phyloP scores from a whole-genome alignment of 2,329 filamentous ascomycete species.

The Passalora sequoiae region DNA sequence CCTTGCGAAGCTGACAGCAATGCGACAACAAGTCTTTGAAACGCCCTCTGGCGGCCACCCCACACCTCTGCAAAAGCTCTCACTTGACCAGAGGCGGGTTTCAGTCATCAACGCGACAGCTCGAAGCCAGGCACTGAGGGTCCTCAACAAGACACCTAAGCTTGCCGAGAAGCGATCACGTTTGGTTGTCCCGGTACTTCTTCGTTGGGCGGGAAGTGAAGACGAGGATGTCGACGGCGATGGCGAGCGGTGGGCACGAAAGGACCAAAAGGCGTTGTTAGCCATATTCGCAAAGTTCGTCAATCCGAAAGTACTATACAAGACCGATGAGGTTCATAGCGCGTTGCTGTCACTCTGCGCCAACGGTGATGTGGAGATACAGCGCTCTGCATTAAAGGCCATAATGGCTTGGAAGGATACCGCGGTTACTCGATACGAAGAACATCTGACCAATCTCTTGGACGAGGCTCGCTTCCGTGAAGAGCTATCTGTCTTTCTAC shows the following conservation, averaged over 20 bases:
- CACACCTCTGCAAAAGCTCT: constrained; percentile 17
- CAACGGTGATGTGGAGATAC: constrained; percentile 86
- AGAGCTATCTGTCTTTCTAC: constrained; percentile 80
- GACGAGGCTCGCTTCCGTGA: constrained; percentile 91
- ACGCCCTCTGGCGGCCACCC: constrained; percentile 40
- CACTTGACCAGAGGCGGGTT: constrained; percentile 11
- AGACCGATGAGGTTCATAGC: constrained; percentile 67
- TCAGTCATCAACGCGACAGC: constrained; percentile 19
- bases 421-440: constrained; percentile 70
- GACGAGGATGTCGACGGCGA: constrained; percentile 18
- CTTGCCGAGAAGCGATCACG: constrained; percentile 84
- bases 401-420: constrained; percentile 85
- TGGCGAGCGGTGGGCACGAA: constrained; percentile 56
- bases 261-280: constrained; percentile 79
- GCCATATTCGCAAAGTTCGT: constrained; percentile 75
- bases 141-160: constrained; percentile 66
- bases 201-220: constrained; percentile 64
- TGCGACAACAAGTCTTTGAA: constrained; percentile 50
- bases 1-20: constrained; percentile 54
- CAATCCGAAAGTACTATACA: constrained; percentile 81
- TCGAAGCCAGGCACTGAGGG: constrained; percentile 71
- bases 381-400: constrained; percentile 76
- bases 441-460: constrained; percentile 77
- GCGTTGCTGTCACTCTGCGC: constrained; percentile 70
- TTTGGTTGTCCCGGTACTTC: constrained; percentile 75